These are phyloP conservation scores for Avicennia marina DNA, from an alignment of 257 asterid species.

Conservation along the genomic window DNA sequence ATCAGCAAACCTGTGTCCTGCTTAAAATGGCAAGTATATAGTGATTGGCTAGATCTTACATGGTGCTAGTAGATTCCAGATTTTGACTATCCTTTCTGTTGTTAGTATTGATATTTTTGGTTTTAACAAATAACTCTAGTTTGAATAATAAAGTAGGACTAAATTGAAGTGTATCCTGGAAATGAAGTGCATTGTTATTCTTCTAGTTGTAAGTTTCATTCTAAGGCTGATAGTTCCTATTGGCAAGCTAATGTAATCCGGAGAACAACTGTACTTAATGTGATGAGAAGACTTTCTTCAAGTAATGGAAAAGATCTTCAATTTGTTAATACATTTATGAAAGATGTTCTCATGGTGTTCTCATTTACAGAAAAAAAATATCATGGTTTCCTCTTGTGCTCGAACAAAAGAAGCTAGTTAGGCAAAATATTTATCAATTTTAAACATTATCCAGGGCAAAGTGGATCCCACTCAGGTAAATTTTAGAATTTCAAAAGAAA, in stretches of 20 bases:
- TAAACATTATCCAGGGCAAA: slow-evolving; percentile 97
- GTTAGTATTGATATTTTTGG: too few relatives aligned
- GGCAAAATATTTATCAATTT: slow-evolving; percentile 89
- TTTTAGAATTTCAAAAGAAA: too few relatives aligned
- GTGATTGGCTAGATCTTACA: too few relatives aligned
- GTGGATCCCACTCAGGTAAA: slow-evolving; percentile 99
- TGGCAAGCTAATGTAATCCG: slow-evolving; percentile 94
- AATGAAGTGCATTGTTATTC: slow-evolving; percentile 11
- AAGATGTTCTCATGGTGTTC: slow-evolving; percentile 19
- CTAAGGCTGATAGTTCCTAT: slow-evolving; percentile 20
- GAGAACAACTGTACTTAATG: slow-evolving; percentile 96
- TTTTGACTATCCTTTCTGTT: too few relatives aligned
- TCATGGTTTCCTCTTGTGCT: slow-evolving; percentile 93
- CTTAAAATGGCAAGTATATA: too few relatives aligned
- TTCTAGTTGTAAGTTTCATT: background rate
- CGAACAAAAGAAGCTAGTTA: slow-evolving; percentile 97
- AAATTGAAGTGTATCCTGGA: too few relatives aligned
- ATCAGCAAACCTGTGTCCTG: too few relatives aligned
- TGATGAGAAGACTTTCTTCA: slow-evolving; percentile 99
- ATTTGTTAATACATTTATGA: slow-evolving; percentile 14
- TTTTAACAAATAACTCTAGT: background rate
- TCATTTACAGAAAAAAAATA: slow-evolving; percentile 80
- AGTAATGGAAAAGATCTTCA: slow-evolving; percentile 39
- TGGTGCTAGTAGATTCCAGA: too few relatives aligned
- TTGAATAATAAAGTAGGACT: too few relatives aligned